A percentile compares a stretch with the other conserved stretches of the same genome.
Evolutionary conservation across 2,329 filamentous ascomycete species (phyloP).

Genomic region (Colletotrichum sansevieriae): DNA sequence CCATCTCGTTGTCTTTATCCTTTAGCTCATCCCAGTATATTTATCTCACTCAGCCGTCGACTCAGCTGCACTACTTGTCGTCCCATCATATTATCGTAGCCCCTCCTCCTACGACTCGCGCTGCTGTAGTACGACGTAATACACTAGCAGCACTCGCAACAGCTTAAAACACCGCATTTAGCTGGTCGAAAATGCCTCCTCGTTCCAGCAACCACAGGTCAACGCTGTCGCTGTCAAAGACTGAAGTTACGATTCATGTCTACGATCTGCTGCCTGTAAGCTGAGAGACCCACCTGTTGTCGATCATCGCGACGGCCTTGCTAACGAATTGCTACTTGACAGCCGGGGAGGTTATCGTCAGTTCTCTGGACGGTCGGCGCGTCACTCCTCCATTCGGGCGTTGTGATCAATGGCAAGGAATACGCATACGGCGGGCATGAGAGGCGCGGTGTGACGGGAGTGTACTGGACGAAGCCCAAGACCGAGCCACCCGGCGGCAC

Average conservation of each 20-base stretch:
- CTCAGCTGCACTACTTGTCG: conserved; percentile 2
- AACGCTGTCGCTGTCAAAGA: conserved; percentile 78
- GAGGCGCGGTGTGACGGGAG: conserved; percentile 76
- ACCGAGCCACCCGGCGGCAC: conserved; percentile 82
- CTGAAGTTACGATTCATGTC: conserved; percentile 81
- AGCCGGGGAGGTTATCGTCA: conserved; percentile 82
- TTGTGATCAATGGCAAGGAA: conserved; percentile 83
- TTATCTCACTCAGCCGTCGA: not conserved
- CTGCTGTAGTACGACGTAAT: conserved; percentile 16
- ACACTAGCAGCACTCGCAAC: not conserved
- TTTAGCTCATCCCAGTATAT: conserved; percentile 7
- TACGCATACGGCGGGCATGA: conserved; percentile 90
- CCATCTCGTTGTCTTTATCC: conserved; percentile 12
- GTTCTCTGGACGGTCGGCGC: conserved; percentile 83
- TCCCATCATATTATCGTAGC: conserved; percentile 5
- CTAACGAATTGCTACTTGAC: conserved; percentile 32
- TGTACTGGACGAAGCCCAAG: conserved; percentile 84
- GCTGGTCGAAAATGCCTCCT: conserved; percentile 32
- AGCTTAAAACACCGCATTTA: conserved; percentile 3
- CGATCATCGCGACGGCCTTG: conserved; percentile 7
- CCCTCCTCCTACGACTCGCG: conserved; percentile 22
- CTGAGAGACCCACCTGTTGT: conserved; percentile 35
- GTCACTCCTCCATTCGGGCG: conserved; percentile 84
- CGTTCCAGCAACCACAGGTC: conserved; percentile 65
- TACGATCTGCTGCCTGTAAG: conserved; percentile 81